Conservation (phyloP, 148 eudicot species). For the Vaccinium myrtillus region DNA sequence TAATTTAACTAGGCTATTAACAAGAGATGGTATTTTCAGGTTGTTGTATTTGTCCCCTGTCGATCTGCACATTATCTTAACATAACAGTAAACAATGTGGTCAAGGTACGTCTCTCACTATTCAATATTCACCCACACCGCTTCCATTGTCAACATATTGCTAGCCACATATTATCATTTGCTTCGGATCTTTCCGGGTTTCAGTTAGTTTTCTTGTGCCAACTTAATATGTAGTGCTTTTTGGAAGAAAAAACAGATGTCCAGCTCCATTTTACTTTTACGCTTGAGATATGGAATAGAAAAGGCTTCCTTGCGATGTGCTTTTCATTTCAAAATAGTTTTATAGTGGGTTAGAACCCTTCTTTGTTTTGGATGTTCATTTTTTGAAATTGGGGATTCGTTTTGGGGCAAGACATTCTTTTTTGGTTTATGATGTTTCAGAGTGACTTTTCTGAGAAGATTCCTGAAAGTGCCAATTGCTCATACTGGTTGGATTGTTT, state of each 20-base stretch:
- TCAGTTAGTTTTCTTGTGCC: background rate
- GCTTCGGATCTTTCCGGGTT: background rate
- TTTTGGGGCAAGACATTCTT: background rate
- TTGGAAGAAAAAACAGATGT: background rate
- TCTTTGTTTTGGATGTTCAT: background rate
- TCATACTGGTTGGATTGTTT: background rate
- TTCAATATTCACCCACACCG: background rate
- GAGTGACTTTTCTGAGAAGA: background rate
- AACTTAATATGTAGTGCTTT: background rate
- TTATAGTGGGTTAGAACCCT: background rate
- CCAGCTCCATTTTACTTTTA: background rate
- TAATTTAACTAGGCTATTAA: background rate
- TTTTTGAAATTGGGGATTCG: background rate
- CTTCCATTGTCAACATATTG: background rate
- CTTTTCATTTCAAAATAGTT: background rate
- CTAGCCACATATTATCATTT: background rate
- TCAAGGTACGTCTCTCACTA: constrained; percentile 46
- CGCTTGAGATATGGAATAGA: constrained; percentile 1
- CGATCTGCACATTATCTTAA: constrained; percentile 57
- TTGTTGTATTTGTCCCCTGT: constrained; percentile 62
- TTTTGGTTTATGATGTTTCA: background rate
- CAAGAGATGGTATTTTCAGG: constrained; percentile 43
- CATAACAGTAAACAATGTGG: constrained; percentile 58
- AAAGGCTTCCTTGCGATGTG: background rate
- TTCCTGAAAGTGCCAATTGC: background rate